Evolutionary conservation across 192 early-diverging fungal genomes (phyloP), one percentile per base, ranked within the genome.

Genomic region (Podila epicladia): DNA sequence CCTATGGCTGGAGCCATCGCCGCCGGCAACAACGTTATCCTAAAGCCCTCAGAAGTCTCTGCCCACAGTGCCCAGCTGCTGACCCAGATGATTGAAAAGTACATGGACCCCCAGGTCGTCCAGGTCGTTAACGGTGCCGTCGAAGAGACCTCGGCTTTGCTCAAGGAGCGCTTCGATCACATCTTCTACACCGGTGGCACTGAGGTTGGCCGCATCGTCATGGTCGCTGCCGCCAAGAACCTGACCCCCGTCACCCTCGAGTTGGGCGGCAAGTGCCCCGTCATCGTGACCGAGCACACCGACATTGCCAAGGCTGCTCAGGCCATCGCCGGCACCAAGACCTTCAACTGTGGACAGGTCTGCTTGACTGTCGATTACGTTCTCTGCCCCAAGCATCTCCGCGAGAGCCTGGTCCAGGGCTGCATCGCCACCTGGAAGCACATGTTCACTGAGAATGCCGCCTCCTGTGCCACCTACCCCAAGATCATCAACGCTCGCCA

Each of bases 301-400:
- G 90, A 99, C 62, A 69, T 95, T 4, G 67, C 68, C 22, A 82
- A 89, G 12, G 85, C 87, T 20, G 94, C 94, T 1, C 90, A 89
- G 53, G 91, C 93, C 28, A 88, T 97, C 70, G 83, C 91, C 67
- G 96, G 91, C 87, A 92, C 90, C 67, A 99, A 98, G 83, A 77
- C 88, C 41, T 73, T 86, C 74, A 99, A 99, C 83, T 85, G 86
- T 78, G 97, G 97, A 12, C 97, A 97, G 87, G 85, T 91, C 58
- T 80, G 83, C 26, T 48, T 95, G 57, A 86, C 89, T 9, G 89
- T 89, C 35, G 94, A 95, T 65, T 94, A 94, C 75, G 82, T 94
- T 38, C 71, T 94, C 35, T 82, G 87, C 51, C 88, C 89, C 35
- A 72, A 84, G 38, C 57, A 85, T 9, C 71, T 84, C 35, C 74